Conservation (phyloP, 2,329 filamentous ascomycete species). For the Fusarium sp. region DNA sequence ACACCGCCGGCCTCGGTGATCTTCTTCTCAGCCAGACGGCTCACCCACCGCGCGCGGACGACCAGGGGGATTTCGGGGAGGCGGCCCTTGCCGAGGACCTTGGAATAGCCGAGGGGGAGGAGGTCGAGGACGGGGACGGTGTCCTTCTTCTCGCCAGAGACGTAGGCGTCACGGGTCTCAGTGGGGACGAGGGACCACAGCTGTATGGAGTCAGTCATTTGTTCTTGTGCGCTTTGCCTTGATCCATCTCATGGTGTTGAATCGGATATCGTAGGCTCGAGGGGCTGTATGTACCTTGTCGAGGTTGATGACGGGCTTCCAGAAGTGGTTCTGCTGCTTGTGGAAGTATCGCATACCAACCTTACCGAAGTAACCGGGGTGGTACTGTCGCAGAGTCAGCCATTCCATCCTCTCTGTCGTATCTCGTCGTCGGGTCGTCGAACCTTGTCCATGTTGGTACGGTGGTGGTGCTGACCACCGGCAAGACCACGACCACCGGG, state of each 20-base stretch:
- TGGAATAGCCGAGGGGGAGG: constrained; percentile 96
- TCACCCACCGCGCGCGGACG: constrained; percentile 95
- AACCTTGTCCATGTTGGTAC: constrained; percentile 77
- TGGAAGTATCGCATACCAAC: constrained; percentile 97
- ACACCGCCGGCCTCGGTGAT: constrained; percentile 98
- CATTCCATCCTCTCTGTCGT: constrained; percentile 19
- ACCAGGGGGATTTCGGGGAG: constrained; percentile 93
- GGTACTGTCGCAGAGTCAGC: constrained; percentile 72
- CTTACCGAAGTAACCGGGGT: constrained; percentile 99
- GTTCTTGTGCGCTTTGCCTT: background rate
- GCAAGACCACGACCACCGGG: constrained; percentile 87
- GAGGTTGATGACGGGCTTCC: constrained; percentile 98
- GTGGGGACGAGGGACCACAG: constrained; percentile 94
- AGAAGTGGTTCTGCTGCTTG: constrained; percentile 94
- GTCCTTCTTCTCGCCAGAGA: constrained; percentile 82
- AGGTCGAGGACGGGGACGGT: constrained; percentile 98
- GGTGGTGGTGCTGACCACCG: constrained; percentile 95
- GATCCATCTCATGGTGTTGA: background rate
- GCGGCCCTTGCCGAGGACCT: constrained; percentile 98
- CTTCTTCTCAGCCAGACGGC: constrained; percentile 97
- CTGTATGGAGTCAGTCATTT: constrained; percentile 60
- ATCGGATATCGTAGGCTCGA: constrained; percentile 17
- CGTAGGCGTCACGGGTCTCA: constrained; percentile 94
- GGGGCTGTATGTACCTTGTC: constrained; percentile 79
- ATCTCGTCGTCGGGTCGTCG: constrained; percentile 65